Evolutionary conservation across 1,284 basidiomycete species (phyloP).

Genomic region (Cryptococcus maquisensis): DNA sequence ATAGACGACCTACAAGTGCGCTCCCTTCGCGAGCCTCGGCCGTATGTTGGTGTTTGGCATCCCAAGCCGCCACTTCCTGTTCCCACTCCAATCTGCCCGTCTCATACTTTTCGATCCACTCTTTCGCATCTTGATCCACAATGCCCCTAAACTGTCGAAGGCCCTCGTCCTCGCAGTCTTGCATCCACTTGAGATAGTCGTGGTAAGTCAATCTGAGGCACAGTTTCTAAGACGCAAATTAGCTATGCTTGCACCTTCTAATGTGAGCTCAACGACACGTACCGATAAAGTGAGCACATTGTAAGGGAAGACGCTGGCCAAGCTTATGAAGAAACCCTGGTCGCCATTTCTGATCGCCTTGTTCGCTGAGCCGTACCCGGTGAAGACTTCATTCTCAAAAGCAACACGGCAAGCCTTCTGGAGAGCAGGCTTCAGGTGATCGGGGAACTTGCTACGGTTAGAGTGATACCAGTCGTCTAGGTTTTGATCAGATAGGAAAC

Average conservation of each 20-base stretch:
- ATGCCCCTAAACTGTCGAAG: conserved; percentile 12
- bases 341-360: conserved; percentile 20
- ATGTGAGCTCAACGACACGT: conserved; percentile 7
- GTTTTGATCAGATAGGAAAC: neutral
- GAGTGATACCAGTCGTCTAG: conserved; percentile 28
- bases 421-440: conserved; percentile 68
- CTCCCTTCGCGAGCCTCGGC: neutral
- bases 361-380: conserved; percentile 10
- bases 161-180: conserved; percentile 28
- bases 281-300: conserved; percentile 46
- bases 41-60: conserved; percentile 2
- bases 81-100: conserved; percentile 10
- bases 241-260: no score
- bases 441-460: conserved; percentile 85
- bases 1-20: neutral
- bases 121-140: conserved; percentile 15
- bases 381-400: conserved; percentile 58
- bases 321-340: conserved; percentile 27
- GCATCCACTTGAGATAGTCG: conserved; percentile 30
- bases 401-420: conserved; percentile 70
- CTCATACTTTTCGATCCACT: conserved; percentile 16
- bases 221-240: conserved; percentile 34
- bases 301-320: conserved; percentile 40
- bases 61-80: conserved; percentile 19
- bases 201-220: conserved; percentile 29